Conservation (phyloP, 2,329 filamentous ascomycete species). For the Colletotrichum kahawae region DNA sequence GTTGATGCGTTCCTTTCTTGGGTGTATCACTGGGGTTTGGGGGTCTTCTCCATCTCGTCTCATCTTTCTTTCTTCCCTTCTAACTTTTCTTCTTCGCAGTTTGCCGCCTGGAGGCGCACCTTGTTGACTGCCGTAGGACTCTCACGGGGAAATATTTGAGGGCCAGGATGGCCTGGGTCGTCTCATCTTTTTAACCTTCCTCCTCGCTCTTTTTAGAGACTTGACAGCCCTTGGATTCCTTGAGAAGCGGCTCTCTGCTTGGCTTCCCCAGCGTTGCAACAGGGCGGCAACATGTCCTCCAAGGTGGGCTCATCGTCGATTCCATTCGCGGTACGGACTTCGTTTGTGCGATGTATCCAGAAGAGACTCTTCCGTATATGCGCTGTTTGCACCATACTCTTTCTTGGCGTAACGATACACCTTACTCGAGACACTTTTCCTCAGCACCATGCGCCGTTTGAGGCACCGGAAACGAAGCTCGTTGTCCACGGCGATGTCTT, state of each 20-base stretch:
- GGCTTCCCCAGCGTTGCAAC: background rate
- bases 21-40: slow-evolving; percentile 1
- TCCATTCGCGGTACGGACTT: background rate
- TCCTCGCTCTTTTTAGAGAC: background rate
- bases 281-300: background rate
- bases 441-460: slow-evolving; percentile 13
- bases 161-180: background rate
- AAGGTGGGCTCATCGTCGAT: background rate
- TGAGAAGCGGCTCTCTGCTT: background rate
- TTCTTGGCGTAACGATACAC: background rate
- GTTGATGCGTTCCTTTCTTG: background rate
- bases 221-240: background rate
- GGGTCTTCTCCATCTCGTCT: slow-evolving; percentile 3
- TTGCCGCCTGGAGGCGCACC: too few species aligned
- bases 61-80: background rate
- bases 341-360: background rate
- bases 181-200: slow-evolving; percentile 13
- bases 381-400: background rate
- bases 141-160: too few species aligned
- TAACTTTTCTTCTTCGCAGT: too few species aligned
- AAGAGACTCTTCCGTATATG: slow-evolving; percentile 6
- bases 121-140: too few species aligned
- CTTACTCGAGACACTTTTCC: background rate
- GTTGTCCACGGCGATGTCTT: slow-evolving; percentile 19
- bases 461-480: slow-evolving; percentile 5